Evolutionary conservation across 345 rosid genomes (phyloP).

Genomic region (Cardiospermum halicacabum): DNA sequence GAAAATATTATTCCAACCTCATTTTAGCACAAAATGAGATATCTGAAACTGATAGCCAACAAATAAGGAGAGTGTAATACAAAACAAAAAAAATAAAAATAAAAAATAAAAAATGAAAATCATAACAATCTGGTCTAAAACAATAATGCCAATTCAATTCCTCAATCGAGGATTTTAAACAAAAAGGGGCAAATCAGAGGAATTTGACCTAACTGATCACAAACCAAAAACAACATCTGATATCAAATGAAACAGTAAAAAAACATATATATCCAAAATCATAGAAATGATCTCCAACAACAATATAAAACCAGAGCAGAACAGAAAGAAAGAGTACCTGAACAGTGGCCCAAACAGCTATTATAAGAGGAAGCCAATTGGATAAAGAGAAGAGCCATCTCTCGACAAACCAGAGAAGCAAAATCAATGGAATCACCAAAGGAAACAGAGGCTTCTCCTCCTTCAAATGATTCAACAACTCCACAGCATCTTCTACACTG

Average conservation of each 20-base stretch:
- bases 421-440: constrained; percentile 51
- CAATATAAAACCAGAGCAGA: not conserved
- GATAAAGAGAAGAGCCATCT: constrained; percentile 87
- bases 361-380: constrained; percentile 83
- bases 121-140: too few species aligned
- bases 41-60: not conserved
- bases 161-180: not conserved
- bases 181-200: not conserved
- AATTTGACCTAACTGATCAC: not conserved
- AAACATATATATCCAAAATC: not conserved
- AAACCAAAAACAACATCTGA: not conserved
- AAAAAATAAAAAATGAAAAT: too few species aligned
- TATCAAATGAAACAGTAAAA: not conserved
- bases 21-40: not conserved
- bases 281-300: not conserved
- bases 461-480: constrained; percentile 47
- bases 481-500: constrained; percentile 38
- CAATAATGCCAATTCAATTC: not conserved
- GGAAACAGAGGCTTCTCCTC: constrained; percentile 60
- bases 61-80: not conserved
- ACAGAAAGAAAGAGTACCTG: constrained; percentile 40
- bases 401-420: constrained; percentile 75
- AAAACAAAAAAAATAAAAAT: too few species aligned
- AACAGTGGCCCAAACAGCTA: constrained; percentile 86
- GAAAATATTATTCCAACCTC: not conserved